Evolutionary conservation across 139 green algal genomes (phyloP).

Genomic region (Chloropicon primus): DNA sequence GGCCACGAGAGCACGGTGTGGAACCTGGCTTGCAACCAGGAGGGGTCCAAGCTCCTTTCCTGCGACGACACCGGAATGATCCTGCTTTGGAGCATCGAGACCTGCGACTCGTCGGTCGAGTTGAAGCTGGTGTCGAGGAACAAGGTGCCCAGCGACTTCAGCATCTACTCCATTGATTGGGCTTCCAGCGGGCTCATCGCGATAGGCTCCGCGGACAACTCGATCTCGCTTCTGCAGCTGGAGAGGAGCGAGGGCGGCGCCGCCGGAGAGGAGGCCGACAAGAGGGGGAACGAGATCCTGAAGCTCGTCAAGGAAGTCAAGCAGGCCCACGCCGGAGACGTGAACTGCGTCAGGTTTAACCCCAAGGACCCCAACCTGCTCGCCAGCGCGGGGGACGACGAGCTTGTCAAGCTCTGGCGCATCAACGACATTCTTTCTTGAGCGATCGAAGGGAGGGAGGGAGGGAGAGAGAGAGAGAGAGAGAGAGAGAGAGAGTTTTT

Average conservation of each 20-base stretch:
- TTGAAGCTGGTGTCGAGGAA: not conserved
- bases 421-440: not conserved
- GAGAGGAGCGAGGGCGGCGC: not conserved
- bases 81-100: not conserved
- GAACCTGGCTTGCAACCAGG: constrained; percentile 34
- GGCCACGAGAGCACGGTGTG: constrained; percentile 17
- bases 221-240: not conserved
- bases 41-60: constrained; percentile 43
- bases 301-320: constrained; percentile 13
- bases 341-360: constrained; percentile 75
- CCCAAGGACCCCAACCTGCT: constrained; percentile 39
- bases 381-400: constrained; percentile 23
- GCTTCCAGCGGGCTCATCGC: constrained; percentile 3
- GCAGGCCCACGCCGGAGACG: constrained; percentile 44
- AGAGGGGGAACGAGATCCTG: too few relatives aligned
- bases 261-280: too few relatives aligned
- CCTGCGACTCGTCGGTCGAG: not conserved
- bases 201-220: not conserved
- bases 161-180: constrained; percentile 69
- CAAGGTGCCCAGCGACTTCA: not conserved
- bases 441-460: not conserved
- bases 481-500: too few relatives aligned
- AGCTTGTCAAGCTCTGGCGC: not conserved
- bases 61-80: constrained; percentile 57
- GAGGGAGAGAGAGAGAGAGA: not conserved